These are phyloP conservation scores for Aphanomyces stellatus DNA, from an alignment of 352 stramenopile species.

Conservation along the genomic window DNA sequence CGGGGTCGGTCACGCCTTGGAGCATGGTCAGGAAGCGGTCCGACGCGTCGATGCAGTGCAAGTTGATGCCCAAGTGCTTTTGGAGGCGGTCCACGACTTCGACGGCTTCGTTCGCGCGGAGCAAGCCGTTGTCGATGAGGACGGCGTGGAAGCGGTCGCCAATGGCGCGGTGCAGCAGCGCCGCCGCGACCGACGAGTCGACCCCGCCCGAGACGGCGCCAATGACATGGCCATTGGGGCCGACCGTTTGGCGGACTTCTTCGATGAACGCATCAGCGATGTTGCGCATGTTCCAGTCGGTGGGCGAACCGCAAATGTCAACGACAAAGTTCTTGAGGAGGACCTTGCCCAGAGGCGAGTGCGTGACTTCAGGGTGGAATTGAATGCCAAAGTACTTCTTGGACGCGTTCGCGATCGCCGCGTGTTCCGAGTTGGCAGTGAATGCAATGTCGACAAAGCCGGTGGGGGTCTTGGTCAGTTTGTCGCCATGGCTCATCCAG, in stretches of 20 bases:
- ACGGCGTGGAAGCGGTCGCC: slow-evolving; percentile 98
- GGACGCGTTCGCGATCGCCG: slow-evolving; percentile 91
- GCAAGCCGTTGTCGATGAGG: slow-evolving; percentile 98
- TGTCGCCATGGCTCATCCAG: slow-evolving; percentile 99
- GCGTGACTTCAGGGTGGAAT: slow-evolving; percentile 93
- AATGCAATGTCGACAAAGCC: slow-evolving; percentile 87
- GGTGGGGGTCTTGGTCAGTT: slow-evolving; percentile 90
- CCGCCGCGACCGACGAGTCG: slow-evolving; percentile 97
- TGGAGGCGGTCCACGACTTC: slow-evolving; percentile 87
- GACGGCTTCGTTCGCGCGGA: slow-evolving; percentile 93
- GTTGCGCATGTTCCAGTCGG: slow-evolving; percentile 97
- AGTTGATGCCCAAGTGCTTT: slow-evolving; percentile 92
- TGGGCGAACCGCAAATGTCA: slow-evolving; percentile 90
- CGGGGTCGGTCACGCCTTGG: slow-evolving; percentile 92
- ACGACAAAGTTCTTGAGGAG: slow-evolving; percentile 98
- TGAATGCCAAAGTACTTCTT: slow-evolving; percentile 97
- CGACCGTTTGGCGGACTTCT: slow-evolving; percentile 88
- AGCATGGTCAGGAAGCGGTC: slow-evolving; percentile 94
- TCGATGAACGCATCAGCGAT: slow-evolving; percentile 88
- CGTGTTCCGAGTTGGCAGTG: slow-evolving; percentile 88
- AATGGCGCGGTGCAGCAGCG: slow-evolving; percentile 96
- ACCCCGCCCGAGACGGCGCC: slow-evolving; percentile 97
- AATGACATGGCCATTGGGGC: slow-evolving; percentile 94
- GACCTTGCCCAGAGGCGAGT: slow-evolving; percentile 92
- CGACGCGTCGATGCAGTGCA: slow-evolving; percentile 94